Conservation (phyloP, 1,284 basidiomycete genomes). For the Malassezia equina region DNA sequence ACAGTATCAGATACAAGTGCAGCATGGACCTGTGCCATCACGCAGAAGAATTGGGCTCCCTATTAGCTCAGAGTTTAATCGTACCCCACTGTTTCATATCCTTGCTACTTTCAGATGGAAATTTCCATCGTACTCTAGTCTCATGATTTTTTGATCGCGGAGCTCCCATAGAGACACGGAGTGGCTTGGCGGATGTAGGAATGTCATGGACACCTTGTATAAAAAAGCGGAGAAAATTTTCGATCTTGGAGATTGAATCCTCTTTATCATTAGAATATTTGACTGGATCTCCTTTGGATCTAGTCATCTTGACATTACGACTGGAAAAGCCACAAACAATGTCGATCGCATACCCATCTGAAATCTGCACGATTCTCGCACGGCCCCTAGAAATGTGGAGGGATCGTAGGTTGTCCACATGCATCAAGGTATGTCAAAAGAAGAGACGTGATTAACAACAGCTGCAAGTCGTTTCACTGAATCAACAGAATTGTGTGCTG, state of each 20-base stretch:
- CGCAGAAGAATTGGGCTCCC: constrained; percentile 14
- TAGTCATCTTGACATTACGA: neutral
- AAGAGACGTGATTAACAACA: neutral
- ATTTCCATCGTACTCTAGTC: constrained; percentile 4
- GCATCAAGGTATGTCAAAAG: neutral
- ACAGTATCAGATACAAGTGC: constrained; percentile 11
- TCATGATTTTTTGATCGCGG: neutral
- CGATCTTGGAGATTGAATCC: neutral
- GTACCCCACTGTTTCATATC: constrained; percentile 14
- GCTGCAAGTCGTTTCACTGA: constrained; percentile 19
- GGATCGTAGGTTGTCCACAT: neutral
- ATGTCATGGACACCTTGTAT: neutral
- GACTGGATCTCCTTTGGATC: neutral
- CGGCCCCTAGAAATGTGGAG: constrained; percentile 2
- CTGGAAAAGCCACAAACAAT: neutral
- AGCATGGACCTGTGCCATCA: constrained; percentile 22
- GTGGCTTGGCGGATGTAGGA: neutral
- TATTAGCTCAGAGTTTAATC: neutral
- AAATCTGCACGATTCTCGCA: neutral
- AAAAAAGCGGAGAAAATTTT: constrained; percentile 2
- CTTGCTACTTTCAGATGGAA: neutral
- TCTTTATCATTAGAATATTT: neutral
- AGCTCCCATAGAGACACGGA: neutral
- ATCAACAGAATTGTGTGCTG: constrained; percentile 39
- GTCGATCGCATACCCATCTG: neutral